A percentile compares a stretch with the other conserved stretches of the same genome.
Conservation (phyloP, 2,329 filamentous ascomycete genomes). For the Alternaria panax region DNA sequence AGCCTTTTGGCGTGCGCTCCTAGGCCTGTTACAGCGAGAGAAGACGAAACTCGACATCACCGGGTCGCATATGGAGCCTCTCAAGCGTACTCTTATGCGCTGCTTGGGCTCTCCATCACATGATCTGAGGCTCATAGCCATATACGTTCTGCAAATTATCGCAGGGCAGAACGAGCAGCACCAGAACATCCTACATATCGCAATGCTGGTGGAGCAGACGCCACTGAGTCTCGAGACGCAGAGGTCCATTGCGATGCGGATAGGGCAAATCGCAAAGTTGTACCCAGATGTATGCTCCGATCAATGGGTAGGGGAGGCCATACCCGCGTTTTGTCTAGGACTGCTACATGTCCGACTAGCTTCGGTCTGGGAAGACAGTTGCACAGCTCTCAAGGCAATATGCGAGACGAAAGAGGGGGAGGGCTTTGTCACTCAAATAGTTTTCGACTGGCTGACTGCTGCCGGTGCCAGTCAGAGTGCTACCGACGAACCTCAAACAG, state of each 20-base stretch:
- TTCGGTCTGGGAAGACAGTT: constrained; percentile 86
- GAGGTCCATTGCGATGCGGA: constrained; percentile 81
- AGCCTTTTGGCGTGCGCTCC: constrained; percentile 43
- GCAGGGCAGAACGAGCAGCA: constrained; percentile 57
- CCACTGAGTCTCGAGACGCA: constrained; percentile 78
- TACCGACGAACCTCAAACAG: constrained; percentile 11
- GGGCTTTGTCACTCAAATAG: constrained; percentile 72
- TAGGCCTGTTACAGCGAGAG: constrained; percentile 71
- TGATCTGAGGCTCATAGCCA: constrained; percentile 73
- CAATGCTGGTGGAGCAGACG: constrained; percentile 81
- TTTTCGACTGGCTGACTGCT: constrained; percentile 75
- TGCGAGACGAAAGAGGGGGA: constrained; percentile 75
- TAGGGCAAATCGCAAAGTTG: constrained; percentile 74
- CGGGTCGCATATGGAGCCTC: constrained; percentile 65
- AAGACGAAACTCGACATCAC: constrained; percentile 58
- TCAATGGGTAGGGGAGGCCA: constrained; percentile 72
- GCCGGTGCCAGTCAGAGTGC: constrained; percentile 17
- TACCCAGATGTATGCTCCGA: constrained; percentile 68
- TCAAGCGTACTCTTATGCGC: constrained; percentile 70
- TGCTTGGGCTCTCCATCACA: constrained; percentile 81
- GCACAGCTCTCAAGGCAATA: constrained; percentile 77
- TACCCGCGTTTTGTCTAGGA: constrained; percentile 87
- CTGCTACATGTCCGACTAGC: constrained; percentile 85
- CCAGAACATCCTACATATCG: constrained; percentile 64
- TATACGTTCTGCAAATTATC: constrained; percentile 74